These are phyloP conservation scores for Phytophthora vignae DNA, from an alignment of 352 stramenopile genomes.

Conservation along the genomic window DNA sequence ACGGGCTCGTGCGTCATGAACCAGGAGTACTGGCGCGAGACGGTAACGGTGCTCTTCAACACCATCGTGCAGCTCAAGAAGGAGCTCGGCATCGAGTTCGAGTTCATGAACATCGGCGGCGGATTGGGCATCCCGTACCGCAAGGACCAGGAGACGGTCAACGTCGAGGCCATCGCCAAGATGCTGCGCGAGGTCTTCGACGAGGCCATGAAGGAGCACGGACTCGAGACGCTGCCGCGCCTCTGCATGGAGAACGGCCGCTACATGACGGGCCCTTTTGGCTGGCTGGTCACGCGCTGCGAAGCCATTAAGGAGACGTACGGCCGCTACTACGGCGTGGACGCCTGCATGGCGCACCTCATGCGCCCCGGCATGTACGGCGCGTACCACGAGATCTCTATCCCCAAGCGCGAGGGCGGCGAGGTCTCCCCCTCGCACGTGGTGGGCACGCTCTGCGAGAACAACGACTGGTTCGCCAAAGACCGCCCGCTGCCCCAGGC, in stretches of 20 bases:
- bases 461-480: slow-evolving; percentile 94
- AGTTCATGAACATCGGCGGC: slow-evolving; percentile 93
- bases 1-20: slow-evolving; percentile 91
- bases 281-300: slow-evolving; percentile 87
- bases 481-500: slow-evolving; percentile 74
- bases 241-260: slow-evolving; percentile 92
- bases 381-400: slow-evolving; percentile 90
- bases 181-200: slow-evolving; percentile 85
- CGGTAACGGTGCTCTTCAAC: slow-evolving; percentile 84
- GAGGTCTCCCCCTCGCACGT: slow-evolving; percentile 66
- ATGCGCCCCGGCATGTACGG: slow-evolving; percentile 93
- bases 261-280: slow-evolving; percentile 90
- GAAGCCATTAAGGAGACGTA: slow-evolving; percentile 90
- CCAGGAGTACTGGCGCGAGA: slow-evolving; percentile 91
- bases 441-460: slow-evolving; percentile 90
- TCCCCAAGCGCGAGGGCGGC: slow-evolving; percentile 65
- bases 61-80: slow-evolving; percentile 82
- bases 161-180: slow-evolving; percentile 73
- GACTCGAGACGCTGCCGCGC: slow-evolving; percentile 61
- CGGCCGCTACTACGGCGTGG: slow-evolving; percentile 87
- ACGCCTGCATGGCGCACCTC: slow-evolving; percentile 91
- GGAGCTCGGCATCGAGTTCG: slow-evolving; percentile 88
- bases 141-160: slow-evolving; percentile 72
- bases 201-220: slow-evolving; percentile 73
- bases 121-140: slow-evolving; percentile 90